Conservation (phyloP, 2,329 filamentous ascomycete genomes). For the Talaromyces sp. region DNA sequence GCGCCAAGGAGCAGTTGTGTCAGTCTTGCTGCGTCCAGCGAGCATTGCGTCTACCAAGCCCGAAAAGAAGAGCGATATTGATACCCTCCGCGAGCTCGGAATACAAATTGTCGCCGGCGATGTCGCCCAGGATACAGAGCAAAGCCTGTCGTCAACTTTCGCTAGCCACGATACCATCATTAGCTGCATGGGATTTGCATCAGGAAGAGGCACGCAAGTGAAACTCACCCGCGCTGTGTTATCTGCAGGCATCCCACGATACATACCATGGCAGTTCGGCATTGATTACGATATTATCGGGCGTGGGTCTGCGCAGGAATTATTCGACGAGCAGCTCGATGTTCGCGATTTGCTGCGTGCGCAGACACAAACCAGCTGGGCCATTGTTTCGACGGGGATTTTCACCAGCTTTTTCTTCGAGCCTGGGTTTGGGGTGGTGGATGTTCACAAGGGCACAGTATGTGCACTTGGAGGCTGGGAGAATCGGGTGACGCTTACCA, state of each 20-base stretch:
- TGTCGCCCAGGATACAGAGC: neutral
- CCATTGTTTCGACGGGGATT: conserved; percentile 63
- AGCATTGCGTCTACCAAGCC: neutral
- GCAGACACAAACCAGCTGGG: conserved; percentile 53
- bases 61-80: neutral
- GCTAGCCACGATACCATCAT: conserved; percentile 40
- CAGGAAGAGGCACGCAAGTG: conserved; percentile 51
- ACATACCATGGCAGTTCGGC: conserved; percentile 70
- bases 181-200: conserved; percentile 57
- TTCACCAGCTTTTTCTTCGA: conserved; percentile 69
- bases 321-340: conserved; percentile 65
- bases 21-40: neutral
- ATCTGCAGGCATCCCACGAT: conserved; percentile 47
- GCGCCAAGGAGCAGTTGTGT: neutral
- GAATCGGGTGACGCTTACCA: conserved; percentile 59
- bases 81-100: neutral
- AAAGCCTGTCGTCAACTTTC: neutral
- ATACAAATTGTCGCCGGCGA: conserved; percentile 2
- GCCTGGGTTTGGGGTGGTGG: conserved; percentile 58
- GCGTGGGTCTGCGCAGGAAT: conserved; percentile 53
- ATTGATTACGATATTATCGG: conserved; percentile 66
- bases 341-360: conserved; percentile 51
- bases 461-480: conserved; percentile 59
- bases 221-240: conserved; percentile 57
- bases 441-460: conserved; percentile 38